Base-by-base conservation (phyloP, 2,329 filamentous ascomycete species). In the Alternaria angustiovoidea region DNA sequence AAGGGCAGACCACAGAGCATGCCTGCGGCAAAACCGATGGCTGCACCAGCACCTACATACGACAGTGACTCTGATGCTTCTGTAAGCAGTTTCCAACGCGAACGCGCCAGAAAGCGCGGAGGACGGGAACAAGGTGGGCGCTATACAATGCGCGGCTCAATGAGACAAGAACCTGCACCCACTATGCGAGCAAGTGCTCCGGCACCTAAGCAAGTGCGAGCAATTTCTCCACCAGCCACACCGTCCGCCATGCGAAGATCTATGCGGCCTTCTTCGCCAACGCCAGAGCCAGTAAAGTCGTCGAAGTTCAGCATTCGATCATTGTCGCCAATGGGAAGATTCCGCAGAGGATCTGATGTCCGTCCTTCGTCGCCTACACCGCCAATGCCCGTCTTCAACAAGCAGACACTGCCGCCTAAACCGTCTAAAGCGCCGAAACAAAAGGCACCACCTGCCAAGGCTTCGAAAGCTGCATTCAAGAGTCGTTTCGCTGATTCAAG, bases 81-180 rank as follows among this genome's bases (percentile, higher is more conserved):
- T 4, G 82, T 79, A 22, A 96, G 91, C 79, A 96, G 92, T 75
- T 97, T 97, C 81, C 90, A 87, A 72, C 89, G 92, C 28, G 61
- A 87, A 72, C 89, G 92, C 28, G 61, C 65, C 30, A 67, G 86
- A 62, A 80, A 84, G 38, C 74, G 80, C 58, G 66, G 58, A 53
- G 60, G 49, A 61, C 57, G 62, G 2, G 74, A 57, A 53, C 70
- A 83, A 43, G 83, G 83, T 0, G 81, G 81, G 4, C 72, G 79
- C 24, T 85, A 88, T 54, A 85, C 82, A 1, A 92, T 96, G 83
- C 89, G 89, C 58, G 85, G 83, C 52, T 92, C 91, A 2, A 91
- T 97, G 91, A 86, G 93, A 39, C 59, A 64, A 48, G 66, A 67
- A 28, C 64, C 74, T 38, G 61, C 70, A 16, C 74, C 74, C 18